phyloP scores from a whole-genome alignment of 2,329 filamentous ascomycete species.

The Stagonosporopsis vannaccii region DNA sequence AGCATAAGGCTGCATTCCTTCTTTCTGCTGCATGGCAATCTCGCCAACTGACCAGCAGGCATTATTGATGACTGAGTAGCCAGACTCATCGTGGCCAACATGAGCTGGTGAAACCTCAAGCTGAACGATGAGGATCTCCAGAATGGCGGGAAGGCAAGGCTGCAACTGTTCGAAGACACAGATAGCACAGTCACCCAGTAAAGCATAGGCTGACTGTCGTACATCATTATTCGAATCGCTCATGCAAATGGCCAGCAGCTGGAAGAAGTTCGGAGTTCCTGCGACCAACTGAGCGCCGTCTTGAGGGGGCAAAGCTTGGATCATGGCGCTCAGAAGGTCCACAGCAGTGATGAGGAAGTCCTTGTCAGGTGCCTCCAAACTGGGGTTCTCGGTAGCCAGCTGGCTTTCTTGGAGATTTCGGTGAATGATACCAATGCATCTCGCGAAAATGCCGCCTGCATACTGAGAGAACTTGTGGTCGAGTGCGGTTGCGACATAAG shows the following conservation, averaged over 20 bases:
- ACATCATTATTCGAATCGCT: slow-evolving; percentile 91
- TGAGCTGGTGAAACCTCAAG: slow-evolving; percentile 75
- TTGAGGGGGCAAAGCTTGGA: slow-evolving; percentile 80
- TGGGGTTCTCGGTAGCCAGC: slow-evolving; percentile 71
- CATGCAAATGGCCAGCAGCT: slow-evolving; percentile 90
- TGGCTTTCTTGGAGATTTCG: slow-evolving; percentile 85
- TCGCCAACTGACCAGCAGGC: slow-evolving; percentile 97
- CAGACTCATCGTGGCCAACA: slow-evolving; percentile 81
- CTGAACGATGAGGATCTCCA: slow-evolving; percentile 85
- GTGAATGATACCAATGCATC: slow-evolving; percentile 91
- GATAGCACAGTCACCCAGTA: slow-evolving; percentile 93
- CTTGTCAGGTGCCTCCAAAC: slow-evolving; percentile 84
- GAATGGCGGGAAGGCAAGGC: slow-evolving; percentile 72
- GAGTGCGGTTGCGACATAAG: slow-evolving; percentile 89
- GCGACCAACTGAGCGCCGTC: slow-evolving; percentile 80
- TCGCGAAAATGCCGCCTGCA: slow-evolving; percentile 82
- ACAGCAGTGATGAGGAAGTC: slow-evolving; percentile 96
- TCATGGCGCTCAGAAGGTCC: slow-evolving; percentile 89
- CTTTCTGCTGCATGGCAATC: slow-evolving; percentile 80
- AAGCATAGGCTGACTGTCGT: slow-evolving; percentile 91
- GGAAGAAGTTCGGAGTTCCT: slow-evolving; percentile 82
- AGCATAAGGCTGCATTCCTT: slow-evolving; percentile 77
- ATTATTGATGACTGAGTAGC: slow-evolving; percentile 95
- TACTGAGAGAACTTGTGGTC: slow-evolving; percentile 84
- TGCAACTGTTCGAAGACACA: slow-evolving; percentile 86